These are phyloP conservation scores for Aspergillus pseudonomiae DNA, from an alignment of 2,329 filamentous ascomycete genomes.

Conservation along the genomic window DNA sequence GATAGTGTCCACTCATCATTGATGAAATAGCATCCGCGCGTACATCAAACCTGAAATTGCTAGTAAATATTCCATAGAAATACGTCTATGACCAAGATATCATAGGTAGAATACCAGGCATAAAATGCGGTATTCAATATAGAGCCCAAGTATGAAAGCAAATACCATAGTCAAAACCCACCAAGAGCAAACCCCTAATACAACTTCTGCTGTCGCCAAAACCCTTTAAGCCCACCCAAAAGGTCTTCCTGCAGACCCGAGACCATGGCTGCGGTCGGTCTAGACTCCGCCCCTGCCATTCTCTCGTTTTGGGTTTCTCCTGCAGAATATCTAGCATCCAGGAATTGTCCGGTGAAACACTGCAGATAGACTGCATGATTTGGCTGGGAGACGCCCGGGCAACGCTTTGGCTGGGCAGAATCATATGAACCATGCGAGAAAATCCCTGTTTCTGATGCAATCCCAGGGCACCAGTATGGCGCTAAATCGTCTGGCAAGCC, in stretches of 20 bases:
- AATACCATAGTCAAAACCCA: not conserved
- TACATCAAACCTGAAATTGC: too few relatives aligned
- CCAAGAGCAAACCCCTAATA: slow-evolving; percentile 22
- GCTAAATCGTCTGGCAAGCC: not conserved
- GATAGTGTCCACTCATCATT: too few relatives aligned
- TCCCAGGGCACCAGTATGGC: not conserved
- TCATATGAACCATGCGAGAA: not conserved
- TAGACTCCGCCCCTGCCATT: not conserved
- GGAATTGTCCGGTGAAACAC: not conserved
- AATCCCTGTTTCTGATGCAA: not conserved
- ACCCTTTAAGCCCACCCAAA: slow-evolving; percentile 10
- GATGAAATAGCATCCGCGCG: too few relatives aligned
- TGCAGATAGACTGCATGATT: not conserved
- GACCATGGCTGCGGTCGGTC: not conserved
- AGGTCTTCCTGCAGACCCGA: not conserved
- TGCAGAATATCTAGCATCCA: not conserved
- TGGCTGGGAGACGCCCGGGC: not conserved
- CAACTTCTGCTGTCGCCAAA: slow-evolving; percentile 29
- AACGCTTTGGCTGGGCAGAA: not conserved
- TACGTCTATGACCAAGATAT: not conserved
- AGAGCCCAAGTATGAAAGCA: not conserved
- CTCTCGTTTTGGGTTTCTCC: not conserved
- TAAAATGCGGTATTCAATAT: not conserved
- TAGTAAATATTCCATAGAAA: not conserved
- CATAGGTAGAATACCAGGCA: not conserved